Base-by-base conservation (phyloP, 805 yeast species). In the Peterozyma toletana region DNA sequence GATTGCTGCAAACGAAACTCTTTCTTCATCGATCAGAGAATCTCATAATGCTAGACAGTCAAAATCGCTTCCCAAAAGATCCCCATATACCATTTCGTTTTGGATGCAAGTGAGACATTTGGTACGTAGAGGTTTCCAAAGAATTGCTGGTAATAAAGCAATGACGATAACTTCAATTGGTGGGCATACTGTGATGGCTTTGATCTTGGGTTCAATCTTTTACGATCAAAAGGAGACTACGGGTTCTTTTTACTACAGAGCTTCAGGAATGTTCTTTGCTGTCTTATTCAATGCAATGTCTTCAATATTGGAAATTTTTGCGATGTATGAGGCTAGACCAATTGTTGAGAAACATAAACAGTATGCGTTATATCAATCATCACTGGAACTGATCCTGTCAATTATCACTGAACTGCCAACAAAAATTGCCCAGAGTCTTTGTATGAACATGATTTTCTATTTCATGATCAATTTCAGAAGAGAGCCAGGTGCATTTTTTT, bases 201-300 rank as follows among this genome's bases (percentile, higher is more conserved):
- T 80, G 45, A 60, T 80, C 34, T 57, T 76, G 37, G 68, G 80
- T 30, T 79, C 86, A 2, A 69, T 80, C 50, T 80, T 77, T 52
- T 79, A 75, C 60, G 75, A 78, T 50, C 53, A 77, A 49, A 39
- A 50, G 9, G 48, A 56, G 14, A 57, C 56, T 27, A 73, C 85
- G 0, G 59, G 53, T 0, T 69, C 78, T 2, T 73, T 80, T 50
- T 78, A 70, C 56, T 67, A 63, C 52, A 66, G 88, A 55, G 73
- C 80, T 52, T 78, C 87, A 36, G 72, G 81, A 38, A 65, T 84
- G 69, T 85, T 84, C 63, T 81, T 81, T 58, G 80, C 83, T 17
- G 69, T 77, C 38, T 64, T 80, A 54, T 80, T 78, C 60, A 79
- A 79, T 56, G 78, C 84, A 11, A 76, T 80, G 53, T 66, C 80